Conservation (phyloP, 2,329 filamentous ascomycete species). For the Polytolypa hystricis region DNA sequence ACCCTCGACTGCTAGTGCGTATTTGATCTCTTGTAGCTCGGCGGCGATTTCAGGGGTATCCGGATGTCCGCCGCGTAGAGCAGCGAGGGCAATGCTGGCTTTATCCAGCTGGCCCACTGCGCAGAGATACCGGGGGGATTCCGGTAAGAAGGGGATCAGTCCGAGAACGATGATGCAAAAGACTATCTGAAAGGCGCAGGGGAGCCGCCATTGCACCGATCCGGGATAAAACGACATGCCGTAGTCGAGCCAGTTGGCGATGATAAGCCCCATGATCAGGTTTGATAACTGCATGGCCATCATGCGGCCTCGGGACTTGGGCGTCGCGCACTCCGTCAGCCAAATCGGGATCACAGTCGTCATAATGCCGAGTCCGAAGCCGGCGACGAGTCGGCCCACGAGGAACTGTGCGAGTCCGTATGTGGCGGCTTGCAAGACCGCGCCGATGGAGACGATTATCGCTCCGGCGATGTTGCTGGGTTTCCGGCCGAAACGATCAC, state of each 20-base stretch:
- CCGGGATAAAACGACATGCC: constrained; percentile 14
- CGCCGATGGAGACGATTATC: constrained; percentile 15
- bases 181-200: constrained; percentile 16
- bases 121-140: constrained; percentile 18
- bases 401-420: constrained; percentile 15
- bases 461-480: constrained; percentile 32
- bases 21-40: constrained; percentile 13
- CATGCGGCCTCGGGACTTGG: constrained; percentile 33
- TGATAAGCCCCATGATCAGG: constrained; percentile 16
- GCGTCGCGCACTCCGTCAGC: constrained; percentile 14
- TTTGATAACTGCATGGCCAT: constrained; percentile 29
- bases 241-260: constrained; percentile 23
- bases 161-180: constrained; percentile 13
- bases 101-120: constrained; percentile 12
- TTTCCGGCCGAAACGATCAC: constrained; percentile 34
- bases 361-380: constrained; percentile 17
- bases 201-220: constrained; percentile 17
- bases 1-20: constrained; percentile 9
- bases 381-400: constrained; percentile 16
- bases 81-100: constrained; percentile 13
- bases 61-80: constrained; percentile 11
- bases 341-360: constrained; percentile 18
- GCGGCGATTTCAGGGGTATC: constrained; percentile 13
- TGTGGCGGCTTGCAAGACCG: constrained; percentile 14
- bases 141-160: constrained; percentile 15